Conservation (phyloP, 2,329 filamentous ascomycete species). For the Neodidymelliopsis sp. region DNA sequence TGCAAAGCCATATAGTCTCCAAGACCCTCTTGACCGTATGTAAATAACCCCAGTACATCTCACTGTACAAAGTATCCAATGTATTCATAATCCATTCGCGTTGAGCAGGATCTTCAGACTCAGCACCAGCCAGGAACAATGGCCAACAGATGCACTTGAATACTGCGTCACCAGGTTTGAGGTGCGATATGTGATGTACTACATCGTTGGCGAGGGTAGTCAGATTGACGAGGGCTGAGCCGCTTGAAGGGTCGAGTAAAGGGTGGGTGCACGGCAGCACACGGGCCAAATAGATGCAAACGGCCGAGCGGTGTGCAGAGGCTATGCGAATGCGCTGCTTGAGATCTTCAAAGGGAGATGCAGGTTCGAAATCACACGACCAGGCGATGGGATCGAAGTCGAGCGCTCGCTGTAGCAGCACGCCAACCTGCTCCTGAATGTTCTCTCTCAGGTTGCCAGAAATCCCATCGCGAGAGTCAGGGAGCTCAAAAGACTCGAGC, state of each 20-base stretch:
- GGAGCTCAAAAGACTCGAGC: constrained; percentile 46
- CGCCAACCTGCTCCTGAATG: constrained; percentile 36
- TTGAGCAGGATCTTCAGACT: constrained; percentile 57
- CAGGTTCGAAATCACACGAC: constrained; percentile 41
- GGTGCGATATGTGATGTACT: constrained; percentile 58
- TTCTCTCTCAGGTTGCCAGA: constrained; percentile 16
- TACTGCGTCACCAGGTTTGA: constrained; percentile 59
- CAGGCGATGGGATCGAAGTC: constrained; percentile 44
- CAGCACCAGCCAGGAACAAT: constrained; percentile 65
- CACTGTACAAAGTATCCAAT: constrained; percentile 42
- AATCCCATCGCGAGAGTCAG: constrained; percentile 28
- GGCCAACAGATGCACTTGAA: constrained; percentile 70
- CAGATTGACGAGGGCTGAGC: constrained; percentile 46
- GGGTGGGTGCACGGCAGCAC: constrained; percentile 42
- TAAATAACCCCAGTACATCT: constrained; percentile 50
- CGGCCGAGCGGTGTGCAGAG: constrained; percentile 49
- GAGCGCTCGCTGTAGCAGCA: constrained; percentile 36
- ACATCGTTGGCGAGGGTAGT: constrained; percentile 58
- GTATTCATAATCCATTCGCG: constrained; percentile 62
- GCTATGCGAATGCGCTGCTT: constrained; percentile 46
- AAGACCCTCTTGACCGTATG: constrained; percentile 45
- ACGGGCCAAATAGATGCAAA: constrained; percentile 50
- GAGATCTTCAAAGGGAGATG: constrained; percentile 44
- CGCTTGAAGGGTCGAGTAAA: constrained; percentile 50
- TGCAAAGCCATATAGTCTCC: constrained; percentile 45